Percentiles rank a stretch among this genome's conserved stretches.
Evolutionary conservation across 768 basidiomycete genomes (phyloP).

Genomic region (Leucocoprinus birnbaumii): DNA sequence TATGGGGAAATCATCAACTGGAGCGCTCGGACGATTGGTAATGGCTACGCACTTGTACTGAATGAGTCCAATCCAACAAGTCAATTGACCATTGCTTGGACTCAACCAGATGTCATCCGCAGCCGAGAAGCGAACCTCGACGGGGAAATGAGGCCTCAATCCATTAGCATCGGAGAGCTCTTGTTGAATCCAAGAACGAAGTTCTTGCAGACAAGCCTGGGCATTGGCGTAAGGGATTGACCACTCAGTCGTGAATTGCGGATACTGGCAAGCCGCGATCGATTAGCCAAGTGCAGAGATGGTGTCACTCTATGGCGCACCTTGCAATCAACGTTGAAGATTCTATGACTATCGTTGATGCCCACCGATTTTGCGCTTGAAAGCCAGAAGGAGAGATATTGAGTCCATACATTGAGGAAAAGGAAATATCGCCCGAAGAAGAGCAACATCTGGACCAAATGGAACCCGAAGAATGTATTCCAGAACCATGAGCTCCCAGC

Average conservation of each 20-base stretch:
- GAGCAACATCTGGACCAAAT: slow-evolving; percentile 80
- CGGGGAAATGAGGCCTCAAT: slow-evolving; percentile 84
- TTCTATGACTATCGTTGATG: slow-evolving; percentile 74
- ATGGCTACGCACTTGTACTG: slow-evolving; percentile 83
- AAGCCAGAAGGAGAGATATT: slow-evolving; percentile 68
- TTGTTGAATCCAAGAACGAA: slow-evolving; percentile 66
- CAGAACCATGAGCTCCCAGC: slow-evolving; percentile 58
- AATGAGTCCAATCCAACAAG: slow-evolving; percentile 97
- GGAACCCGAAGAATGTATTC: slow-evolving; percentile 71
- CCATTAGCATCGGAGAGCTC: slow-evolving; percentile 71
- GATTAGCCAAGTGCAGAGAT: slow-evolving; percentile 9
- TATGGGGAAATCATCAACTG: slow-evolving; percentile 26
- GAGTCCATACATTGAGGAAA: slow-evolving; percentile 60
- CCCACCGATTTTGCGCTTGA: slow-evolving; percentile 49
- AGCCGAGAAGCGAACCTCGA: slow-evolving; percentile 89
- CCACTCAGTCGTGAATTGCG: slow-evolving; percentile 95
- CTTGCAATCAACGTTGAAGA: slow-evolving; percentile 94
- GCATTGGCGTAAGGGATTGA: slow-evolving; percentile 77
- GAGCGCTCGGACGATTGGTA: background rate
- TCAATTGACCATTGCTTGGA: slow-evolving; percentile 75
- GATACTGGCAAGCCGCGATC: slow-evolving; percentile 57
- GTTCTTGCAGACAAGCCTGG: slow-evolving; percentile 62
- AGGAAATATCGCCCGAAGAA: slow-evolving; percentile 70
- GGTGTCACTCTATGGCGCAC: slow-evolving; percentile 39
- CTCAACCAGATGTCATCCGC: slow-evolving; percentile 94